Conservation (phyloP, 169 alveolate genomes). For the Plasmodium inui region DNA sequence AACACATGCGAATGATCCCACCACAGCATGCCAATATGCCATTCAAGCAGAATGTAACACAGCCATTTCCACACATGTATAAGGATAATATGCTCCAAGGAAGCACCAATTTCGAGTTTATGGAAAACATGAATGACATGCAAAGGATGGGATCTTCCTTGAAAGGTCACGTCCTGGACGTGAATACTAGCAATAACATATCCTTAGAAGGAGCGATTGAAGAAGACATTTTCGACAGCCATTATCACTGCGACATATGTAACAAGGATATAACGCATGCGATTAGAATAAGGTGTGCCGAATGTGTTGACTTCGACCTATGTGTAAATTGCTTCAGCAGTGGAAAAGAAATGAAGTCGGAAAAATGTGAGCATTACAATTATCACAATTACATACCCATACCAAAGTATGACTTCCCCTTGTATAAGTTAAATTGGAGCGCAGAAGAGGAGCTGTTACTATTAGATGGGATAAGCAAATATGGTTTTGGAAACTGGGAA, state of each 20-base stretch:
- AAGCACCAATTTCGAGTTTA: conserved; percentile 24
- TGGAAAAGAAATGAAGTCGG: conserved; percentile 88
- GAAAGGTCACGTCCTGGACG: not conserved
- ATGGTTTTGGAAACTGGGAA: conserved; percentile 94
- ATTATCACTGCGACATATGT: conserved; percentile 87
- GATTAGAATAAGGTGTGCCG: conserved; percentile 91
- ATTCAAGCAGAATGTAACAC: not conserved
- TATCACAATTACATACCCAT: conserved; percentile 91
- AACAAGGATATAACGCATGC: conserved; percentile 82
- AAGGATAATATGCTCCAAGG: conserved; percentile 21
- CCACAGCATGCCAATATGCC: conserved; percentile 23
- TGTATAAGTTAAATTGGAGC: conserved; percentile 88
- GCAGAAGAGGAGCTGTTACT: conserved; percentile 93
- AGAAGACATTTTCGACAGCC: conserved; percentile 69
- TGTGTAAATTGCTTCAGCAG: conserved; percentile 91
- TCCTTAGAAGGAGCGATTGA: conserved; percentile 37
- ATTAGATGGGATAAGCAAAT: conserved; percentile 91
- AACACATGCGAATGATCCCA: not conserved
- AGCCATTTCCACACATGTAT: not conserved
- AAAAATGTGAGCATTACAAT: conserved; percentile 85
- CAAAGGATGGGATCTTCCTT: conserved; percentile 19
- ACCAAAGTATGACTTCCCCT: conserved; percentile 90
- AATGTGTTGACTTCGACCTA: conserved; percentile 90
- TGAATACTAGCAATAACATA: not conserved
- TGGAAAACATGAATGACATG: conserved; percentile 56